Conservation (phyloP, 192 early-diverging fungal genomes). For the Chytriomyces sp. region DNA sequence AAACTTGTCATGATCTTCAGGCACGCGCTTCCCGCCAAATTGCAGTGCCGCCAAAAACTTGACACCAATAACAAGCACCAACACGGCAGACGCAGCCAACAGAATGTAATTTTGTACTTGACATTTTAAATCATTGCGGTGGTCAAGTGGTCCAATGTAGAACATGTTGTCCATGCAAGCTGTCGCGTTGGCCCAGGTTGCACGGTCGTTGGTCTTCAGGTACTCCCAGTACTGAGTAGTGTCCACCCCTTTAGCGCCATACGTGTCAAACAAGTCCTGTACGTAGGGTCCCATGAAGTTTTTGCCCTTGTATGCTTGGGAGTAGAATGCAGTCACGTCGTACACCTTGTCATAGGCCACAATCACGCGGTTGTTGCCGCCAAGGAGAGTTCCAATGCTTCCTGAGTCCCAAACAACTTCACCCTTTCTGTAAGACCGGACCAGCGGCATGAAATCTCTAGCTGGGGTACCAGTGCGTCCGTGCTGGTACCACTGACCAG, state of each 20-base stretch:
- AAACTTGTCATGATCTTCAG: slow-evolving; percentile 93
- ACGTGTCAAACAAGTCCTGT: slow-evolving; percentile 23
- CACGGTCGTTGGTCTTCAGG: slow-evolving; percentile 13
- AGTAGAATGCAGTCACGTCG: slow-evolving; percentile 41
- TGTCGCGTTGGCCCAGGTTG: slow-evolving; percentile 29
- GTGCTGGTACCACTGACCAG: slow-evolving; percentile 36
- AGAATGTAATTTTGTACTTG: slow-evolving; percentile 84
- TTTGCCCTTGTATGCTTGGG: slow-evolving; percentile 7
- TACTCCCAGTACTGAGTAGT: slow-evolving; percentile 28
- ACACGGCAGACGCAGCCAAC: slow-evolving; percentile 71
- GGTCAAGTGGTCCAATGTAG: slow-evolving; percentile 82
- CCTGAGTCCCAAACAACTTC: slow-evolving; percentile 45
- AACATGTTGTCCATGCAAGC: slow-evolving; percentile 81
- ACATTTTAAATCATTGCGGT: slow-evolving; percentile 78
- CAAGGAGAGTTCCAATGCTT: slow-evolving; percentile 7
- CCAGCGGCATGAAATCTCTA: slow-evolving; percentile 29
- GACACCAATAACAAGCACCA: slow-evolving; percentile 78
- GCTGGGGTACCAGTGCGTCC: slow-evolving; percentile 9
- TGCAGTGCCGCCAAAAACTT: slow-evolving; percentile 66
- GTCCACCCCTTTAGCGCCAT: slow-evolving; percentile 25
- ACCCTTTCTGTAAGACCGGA: slow-evolving; percentile 36
- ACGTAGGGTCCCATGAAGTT: slow-evolving; percentile 31
- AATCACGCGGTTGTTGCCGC: slow-evolving; percentile 18
- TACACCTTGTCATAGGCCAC: slow-evolving; percentile 47
- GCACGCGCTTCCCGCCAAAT: slow-evolving; percentile 55